phyloP scores from a whole-genome alignment of 192 early-diverging fungal species.

The Paraglomus brasilianum region DNA sequence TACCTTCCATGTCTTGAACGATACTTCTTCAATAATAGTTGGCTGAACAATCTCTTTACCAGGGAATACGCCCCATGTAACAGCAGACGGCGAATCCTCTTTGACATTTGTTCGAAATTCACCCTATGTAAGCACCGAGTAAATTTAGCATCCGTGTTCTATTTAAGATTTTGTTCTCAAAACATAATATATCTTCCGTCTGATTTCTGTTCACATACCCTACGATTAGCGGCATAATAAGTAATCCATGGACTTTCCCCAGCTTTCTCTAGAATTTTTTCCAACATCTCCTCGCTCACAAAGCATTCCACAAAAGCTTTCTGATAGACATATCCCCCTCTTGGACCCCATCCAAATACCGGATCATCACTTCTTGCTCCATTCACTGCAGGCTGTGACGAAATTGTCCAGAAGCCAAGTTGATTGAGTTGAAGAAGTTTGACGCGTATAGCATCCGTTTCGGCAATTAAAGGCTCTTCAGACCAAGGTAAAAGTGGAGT shows the following conservation, averaged over 20 bases:
- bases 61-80: constrained; percentile 91
- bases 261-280: constrained; percentile 53
- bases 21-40: constrained; percentile 73
- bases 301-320: constrained; percentile 87
- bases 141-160: too few relatives aligned
- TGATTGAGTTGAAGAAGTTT: constrained; percentile 57
- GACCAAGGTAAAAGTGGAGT: constrained; percentile 71
- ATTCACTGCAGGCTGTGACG: constrained; percentile 81
- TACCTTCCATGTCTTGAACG: constrained; percentile 80
- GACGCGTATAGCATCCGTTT: constrained; percentile 65
- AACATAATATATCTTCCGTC: constrained; percentile 30
- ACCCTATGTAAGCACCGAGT: constrained; percentile 37
- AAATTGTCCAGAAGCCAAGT: constrained; percentile 73
- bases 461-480: constrained; percentile 54
- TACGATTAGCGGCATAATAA: constrained; percentile 86
- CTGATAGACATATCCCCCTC: constrained; percentile 81
- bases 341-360: constrained; percentile 82
- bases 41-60: constrained; percentile 88
- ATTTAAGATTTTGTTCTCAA: background rate
- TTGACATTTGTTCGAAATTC: constrained; percentile 65
- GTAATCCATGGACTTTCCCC: constrained; percentile 67
- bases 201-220: constrained; percentile 40
- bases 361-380: constrained; percentile 65
- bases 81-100: constrained; percentile 66
- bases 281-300: constrained; percentile 59